Evolutionary conservation across 1,284 basidiomycete species (phyloP), one percentile per base, ranked within the genome.

Genomic region (Puccinia coronata): DNA sequence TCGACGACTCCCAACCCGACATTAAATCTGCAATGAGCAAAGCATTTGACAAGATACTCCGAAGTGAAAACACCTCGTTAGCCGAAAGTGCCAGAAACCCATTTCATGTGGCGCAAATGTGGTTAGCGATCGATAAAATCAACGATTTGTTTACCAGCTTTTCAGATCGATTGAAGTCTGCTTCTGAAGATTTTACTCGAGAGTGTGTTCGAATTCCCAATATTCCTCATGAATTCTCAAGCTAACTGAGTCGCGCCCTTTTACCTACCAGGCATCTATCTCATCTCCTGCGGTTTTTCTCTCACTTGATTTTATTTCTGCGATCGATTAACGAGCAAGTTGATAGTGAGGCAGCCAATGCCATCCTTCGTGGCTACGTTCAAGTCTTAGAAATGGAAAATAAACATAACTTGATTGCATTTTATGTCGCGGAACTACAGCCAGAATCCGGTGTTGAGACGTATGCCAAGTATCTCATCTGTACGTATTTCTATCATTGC

Each of bases 391-490:
- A 96, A 88, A 92, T 81, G 1, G 82, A 93, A 90, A 88, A 88
- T 74, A 91, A 96, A 85, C 90, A 93, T 47, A 90, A 92, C 65
- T 89, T 98, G 18, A 95, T 99, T 18, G 95, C 96, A 0, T 91
- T 97, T 88, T 99, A 99, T 85, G 94, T 95, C 0, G 91, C 93
- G 61, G 93, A 93, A 55, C 88, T 99, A 28, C 93, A 95, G n/a
- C 92, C 93, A 82, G 87, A 87, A 82, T 94, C 93, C 83, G 95
- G 95, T 6, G 91, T 96, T 69, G 92, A 95, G 84, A 92, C 94
- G 65, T 99, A 98, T 84, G 95, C 96, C 0, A 88, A 92, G 83
- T 98, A 95, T 90, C 88, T 99, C 43, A 91, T 92, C 39, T 85
- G 88, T 87, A 74, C 84, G 88, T 84, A 0, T 47, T 16, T 25